phyloP scores from a whole-genome alignment of 129 eudicot genomes.

The Centrapalus pauciflorus region DNA sequence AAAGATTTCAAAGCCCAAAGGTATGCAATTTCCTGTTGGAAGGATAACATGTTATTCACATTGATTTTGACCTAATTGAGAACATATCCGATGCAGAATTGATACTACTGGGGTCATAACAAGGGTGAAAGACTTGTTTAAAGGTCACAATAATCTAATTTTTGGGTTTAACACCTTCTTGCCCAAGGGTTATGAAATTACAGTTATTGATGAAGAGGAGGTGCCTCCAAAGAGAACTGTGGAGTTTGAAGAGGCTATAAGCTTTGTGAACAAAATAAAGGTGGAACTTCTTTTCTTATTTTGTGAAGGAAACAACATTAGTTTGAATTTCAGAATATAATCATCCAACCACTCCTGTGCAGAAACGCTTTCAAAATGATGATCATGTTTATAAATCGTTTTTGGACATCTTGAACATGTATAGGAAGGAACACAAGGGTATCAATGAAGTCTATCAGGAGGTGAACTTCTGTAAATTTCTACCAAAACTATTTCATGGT shows the following conservation, averaged over 20 bases:
- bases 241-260: constrained; percentile 92
- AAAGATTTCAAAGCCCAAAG: constrained; percentile 95
- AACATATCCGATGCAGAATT: constrained; percentile 52
- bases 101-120: constrained; percentile 92
- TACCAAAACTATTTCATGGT: background rate
- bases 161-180: constrained; percentile 92
- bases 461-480: constrained; percentile 36
- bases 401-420: constrained; percentile 85
- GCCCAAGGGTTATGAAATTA: constrained; percentile 95
- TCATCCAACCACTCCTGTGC: constrained; percentile 25
- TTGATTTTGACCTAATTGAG: constrained; percentile 1
- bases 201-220: constrained; percentile 77
- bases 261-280: constrained; percentile 97
- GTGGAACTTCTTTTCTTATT: constrained; percentile 22
- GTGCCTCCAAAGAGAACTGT: constrained; percentile 77
- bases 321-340: background rate
- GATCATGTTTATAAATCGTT: constrained; percentile 86
- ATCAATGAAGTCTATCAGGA: constrained; percentile 83
- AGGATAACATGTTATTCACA: background rate
- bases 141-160: constrained; percentile 82
- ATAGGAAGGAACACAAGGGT: constrained; percentile 87
- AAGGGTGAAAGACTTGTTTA: constrained; percentile 90
- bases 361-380: constrained; percentile 81
- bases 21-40: constrained; percentile 24
- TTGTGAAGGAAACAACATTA: background rate